These are phyloP conservation scores for Friedmanniomyces simplex DNA, from an alignment of 495 filamentous ascomycete genomes.

Conservation along the genomic window DNA sequence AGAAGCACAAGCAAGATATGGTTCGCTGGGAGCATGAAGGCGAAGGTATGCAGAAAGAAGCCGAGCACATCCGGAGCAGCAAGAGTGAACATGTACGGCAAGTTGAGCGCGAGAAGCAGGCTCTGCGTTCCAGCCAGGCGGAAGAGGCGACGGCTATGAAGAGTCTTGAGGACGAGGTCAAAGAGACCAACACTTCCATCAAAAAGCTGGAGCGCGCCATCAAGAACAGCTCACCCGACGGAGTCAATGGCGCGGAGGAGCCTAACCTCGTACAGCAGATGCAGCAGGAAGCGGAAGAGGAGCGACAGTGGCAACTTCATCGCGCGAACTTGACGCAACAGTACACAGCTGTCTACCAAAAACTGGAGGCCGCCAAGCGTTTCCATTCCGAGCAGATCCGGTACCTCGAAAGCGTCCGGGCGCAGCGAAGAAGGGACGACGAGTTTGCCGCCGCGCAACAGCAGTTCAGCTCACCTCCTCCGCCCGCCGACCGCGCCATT, in stretches of 20 bases:
- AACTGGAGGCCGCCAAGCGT: conserved; percentile 9
- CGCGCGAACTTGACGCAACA: conserved; percentile 40
- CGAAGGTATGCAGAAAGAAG: conserved; percentile 39
- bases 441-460: background rate
- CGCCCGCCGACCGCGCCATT: background rate
- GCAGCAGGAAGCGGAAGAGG: conserved; percentile 46
- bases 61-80: conserved; percentile 39
- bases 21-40: conserved; percentile 48
- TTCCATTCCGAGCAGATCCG: conserved; percentile 12
- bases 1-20: conserved; percentile 52
- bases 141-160: conserved; percentile 46
- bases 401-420: conserved; percentile 13
- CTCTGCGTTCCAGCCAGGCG: conserved; percentile 41
- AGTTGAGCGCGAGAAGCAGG: conserved; percentile 37
- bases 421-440: conserved; percentile 9
- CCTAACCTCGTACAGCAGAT: conserved; percentile 41
- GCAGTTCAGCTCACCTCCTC: conserved; percentile 7
- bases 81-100: conserved; percentile 38
- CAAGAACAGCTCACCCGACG: conserved; percentile 27
- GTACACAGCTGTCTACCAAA: conserved; percentile 25
- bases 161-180: conserved; percentile 50
- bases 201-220: conserved; percentile 54
- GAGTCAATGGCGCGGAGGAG: conserved; percentile 34
- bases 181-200: conserved; percentile 49
- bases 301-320: conserved; percentile 45